Evolutionary conservation across 495 filamentous ascomycete genomes (phyloP).

Genomic region (Paragyromitra xinjiangensis): DNA sequence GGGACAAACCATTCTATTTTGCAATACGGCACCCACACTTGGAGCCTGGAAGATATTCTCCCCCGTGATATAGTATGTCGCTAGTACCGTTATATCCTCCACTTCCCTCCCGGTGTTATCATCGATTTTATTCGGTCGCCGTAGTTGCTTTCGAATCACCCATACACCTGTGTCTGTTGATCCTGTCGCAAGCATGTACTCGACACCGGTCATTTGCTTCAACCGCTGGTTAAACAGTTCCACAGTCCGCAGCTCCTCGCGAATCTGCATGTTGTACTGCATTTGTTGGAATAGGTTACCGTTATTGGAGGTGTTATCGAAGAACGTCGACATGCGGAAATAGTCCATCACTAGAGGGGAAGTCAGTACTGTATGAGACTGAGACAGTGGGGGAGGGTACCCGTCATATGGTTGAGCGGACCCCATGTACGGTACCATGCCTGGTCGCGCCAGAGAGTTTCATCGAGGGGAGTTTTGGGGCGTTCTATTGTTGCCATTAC

Average conservation of each 20-base stretch:
- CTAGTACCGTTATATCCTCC: slow-evolving; percentile 74
- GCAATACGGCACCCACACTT: slow-evolving; percentile 76
- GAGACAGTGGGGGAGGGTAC: slow-evolving; percentile 2
- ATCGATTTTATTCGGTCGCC: slow-evolving; percentile 64
- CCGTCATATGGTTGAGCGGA: slow-evolving; percentile 39
- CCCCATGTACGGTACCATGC: slow-evolving; percentile 48
- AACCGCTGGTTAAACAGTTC: slow-evolving; percentile 81
- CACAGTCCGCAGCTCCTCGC: slow-evolving; percentile 70
- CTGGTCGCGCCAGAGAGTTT: slow-evolving; percentile 56
- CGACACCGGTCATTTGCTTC: slow-evolving; percentile 79
- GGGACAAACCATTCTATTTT: slow-evolving; percentile 72
- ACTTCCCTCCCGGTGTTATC: slow-evolving; percentile 66
- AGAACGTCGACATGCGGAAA: slow-evolving; percentile 89
- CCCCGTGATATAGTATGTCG: slow-evolving; percentile 84
- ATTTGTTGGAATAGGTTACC: slow-evolving; percentile 78
- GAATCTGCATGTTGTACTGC: slow-evolving; percentile 71
- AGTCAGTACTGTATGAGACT: neutral
- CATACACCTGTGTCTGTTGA: slow-evolving; percentile 75
- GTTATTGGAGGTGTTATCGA: slow-evolving; percentile 89
- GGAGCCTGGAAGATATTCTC: slow-evolving; percentile 93
- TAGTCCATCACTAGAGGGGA: slow-evolving; percentile 75
- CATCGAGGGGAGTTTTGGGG: slow-evolving; percentile 56
- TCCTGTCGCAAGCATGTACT: slow-evolving; percentile 78
- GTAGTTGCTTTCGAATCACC: slow-evolving; percentile 89
- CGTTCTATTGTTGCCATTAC: slow-evolving; percentile 53